phyloP scores from a whole-genome alignment of 768 basidiomycete genomes.

The Naganishia friedmannii region DNA sequence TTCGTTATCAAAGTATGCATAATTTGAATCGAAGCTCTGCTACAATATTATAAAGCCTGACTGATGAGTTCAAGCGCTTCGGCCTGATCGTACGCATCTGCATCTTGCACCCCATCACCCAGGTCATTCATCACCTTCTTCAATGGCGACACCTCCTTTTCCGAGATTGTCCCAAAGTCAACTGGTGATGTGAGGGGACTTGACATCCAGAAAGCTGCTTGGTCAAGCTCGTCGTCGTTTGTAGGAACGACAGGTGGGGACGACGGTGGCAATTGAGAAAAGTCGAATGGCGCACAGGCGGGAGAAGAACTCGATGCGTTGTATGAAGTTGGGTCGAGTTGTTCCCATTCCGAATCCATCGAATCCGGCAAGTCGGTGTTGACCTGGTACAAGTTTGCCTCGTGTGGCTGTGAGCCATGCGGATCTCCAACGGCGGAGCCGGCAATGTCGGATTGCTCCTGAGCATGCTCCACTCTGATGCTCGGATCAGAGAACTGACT shows the following conservation, averaged over 20 bases:
- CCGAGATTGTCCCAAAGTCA: slow-evolving; percentile 23
- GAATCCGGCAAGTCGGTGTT: slow-evolving; percentile 31
- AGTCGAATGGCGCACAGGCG: slow-evolving; percentile 41
- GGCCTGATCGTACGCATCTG: slow-evolving; percentile 2
- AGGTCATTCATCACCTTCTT: not conserved
- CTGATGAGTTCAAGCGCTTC: slow-evolving; percentile 15
- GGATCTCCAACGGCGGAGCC: not conserved
- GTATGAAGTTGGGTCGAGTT: slow-evolving; percentile 38
- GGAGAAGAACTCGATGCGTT: slow-evolving; percentile 25
- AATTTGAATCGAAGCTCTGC: not conserved
- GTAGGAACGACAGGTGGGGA: slow-evolving; percentile 39
- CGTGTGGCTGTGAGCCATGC: not conserved
- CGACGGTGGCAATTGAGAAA: slow-evolving; percentile 42
- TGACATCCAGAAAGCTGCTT: slow-evolving; percentile 37
- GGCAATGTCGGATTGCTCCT: not conserved
- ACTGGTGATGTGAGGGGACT: slow-evolving; percentile 36
- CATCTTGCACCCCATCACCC: not conserved
- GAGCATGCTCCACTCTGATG: not conserved
- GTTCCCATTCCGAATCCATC: slow-evolving; percentile 37
- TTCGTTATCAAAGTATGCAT: not conserved
- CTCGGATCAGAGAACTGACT: not conserved
- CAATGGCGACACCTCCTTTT: slow-evolving; percentile 13
- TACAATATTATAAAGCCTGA: slow-evolving; percentile 1
- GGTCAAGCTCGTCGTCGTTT: slow-evolving; percentile 30
- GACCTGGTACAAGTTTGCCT: not conserved